Base-by-base conservation (phyloP, 805 yeast species). In the Komagataella populi region DNA sequence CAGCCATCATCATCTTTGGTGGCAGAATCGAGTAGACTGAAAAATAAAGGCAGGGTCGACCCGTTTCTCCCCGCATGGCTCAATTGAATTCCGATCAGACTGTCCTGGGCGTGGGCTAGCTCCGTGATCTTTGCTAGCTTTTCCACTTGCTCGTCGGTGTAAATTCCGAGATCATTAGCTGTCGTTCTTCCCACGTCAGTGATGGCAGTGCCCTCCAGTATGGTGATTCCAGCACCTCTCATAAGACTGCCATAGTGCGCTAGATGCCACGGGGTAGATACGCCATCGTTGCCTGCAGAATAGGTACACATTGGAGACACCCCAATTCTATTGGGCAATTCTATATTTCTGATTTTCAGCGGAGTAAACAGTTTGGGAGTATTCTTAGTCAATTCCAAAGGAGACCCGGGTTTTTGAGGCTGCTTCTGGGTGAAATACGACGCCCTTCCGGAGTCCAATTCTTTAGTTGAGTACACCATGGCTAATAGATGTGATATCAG, bases 1-100 rank as follows among this genome's bases (percentile, higher is more conserved):
- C 70, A 71, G 4, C 78, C 80, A 51, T 70, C 69, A 44, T 65
- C 63, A 1, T 60, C 60, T 14, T 57, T 57, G 22, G 63, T 64
- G 6, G 64, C 66, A 23, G 62, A 30, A 14, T 10, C 39, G 14
- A 30, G 39, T 12, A 30, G 39, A 14, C 39, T 30, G 39, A 10
- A 30, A 30, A 30, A 30, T 10, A 30, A 30, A 10, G 39, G 39
- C 14, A 30, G 14, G 14, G 39, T 30, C 14, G 39, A 30, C n/a
- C 39, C 39, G 8, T 76, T 75, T 57, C 81, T 70, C 49, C 83
- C 84, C 30, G 76, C 79, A 59, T 78, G 83, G 12, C 71, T 74
- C 22, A 80, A 45, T 60, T 80, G 85, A 49, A 76, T 62, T 36
- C 82, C 84, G 52, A 78, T 70, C 20, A 60, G 60, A 39, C 65